Evolutionary conservation across 1,284 basidiomycete genomes (phyloP), one percentile per base, ranked within the genome.

Genomic region (Cystobasidium slooffiae): DNA sequence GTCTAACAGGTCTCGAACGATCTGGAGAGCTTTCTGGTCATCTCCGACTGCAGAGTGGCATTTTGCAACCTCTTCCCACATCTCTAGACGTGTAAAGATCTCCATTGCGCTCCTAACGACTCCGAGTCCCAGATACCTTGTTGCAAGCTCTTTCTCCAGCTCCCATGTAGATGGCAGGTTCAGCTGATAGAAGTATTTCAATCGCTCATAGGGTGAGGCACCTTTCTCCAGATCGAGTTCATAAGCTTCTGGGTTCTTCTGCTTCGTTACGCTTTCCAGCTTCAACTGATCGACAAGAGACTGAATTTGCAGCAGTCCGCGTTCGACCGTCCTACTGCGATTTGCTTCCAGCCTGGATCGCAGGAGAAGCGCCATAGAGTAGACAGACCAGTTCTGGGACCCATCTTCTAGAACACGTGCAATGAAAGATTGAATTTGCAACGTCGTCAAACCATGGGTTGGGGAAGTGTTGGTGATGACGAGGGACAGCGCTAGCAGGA

Each of bases 11-110:
- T 95, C 93, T 37, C 87, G 86, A 31, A 97, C 92, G 80, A 97
- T 88, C 0, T 85, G 81, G 75, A 93, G 86, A 0, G 89, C 95
- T 80, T 88, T 88, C 72, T 91, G 91, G 12, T 87, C 87, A 74
- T 87, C 85, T 77, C 95, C 94, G 83, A 95, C 86, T 37, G 88
- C 85, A 76, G 90, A 88, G 85, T 90, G 91, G 82, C 94, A 97
- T 76, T 87, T 86, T 37, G 93, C 92, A 8, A 91, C 94, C 77
- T 97, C 92, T 83, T 96, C 94, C 94, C 94, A 97, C 93, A 97
- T 94, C 84, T 97, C 93, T 73, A 96, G 85, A 56, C 91, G 87
- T 82, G 93, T 91, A 81, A 94, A 97, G 74, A 97, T 94, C 81
- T 92, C 93, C 64, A 97, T 84, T 0, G 94, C 93, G 3, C 91